A percentile compares a stretch with the other conserved stretches of the same genome.
Evolutionary conservation across 805 yeast genomes (phyloP).

Genomic region (Saccharomyces mikatae): DNA sequence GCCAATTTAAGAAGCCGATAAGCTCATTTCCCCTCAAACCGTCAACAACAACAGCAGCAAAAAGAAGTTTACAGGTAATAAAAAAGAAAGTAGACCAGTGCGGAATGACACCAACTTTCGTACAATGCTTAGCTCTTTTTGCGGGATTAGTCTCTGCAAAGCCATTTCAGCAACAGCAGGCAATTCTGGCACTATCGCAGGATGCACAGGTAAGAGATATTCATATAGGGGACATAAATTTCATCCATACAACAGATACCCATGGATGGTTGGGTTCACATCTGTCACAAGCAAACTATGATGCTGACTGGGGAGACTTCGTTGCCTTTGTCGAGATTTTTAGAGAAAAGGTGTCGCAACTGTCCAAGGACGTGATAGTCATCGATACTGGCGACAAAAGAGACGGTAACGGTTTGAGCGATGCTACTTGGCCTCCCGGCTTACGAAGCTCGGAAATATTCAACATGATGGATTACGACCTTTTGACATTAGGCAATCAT

Average conservation of each 20-base stretch:
- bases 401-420: slow-evolving; percentile 89
- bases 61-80: background rate
- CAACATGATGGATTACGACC: slow-evolving; percentile 58
- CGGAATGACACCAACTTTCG: background rate
- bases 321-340: slow-evolving; percentile 56
- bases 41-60: background rate
- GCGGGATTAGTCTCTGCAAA: background rate
- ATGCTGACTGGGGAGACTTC: slow-evolving; percentile 91
- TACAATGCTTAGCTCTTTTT: background rate
- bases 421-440: slow-evolving; percentile 72
- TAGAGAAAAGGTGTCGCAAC: slow-evolving; percentile 21
- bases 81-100: background rate
- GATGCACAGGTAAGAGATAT: slow-evolving; percentile 36
- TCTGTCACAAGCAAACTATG: slow-evolving; percentile 61
- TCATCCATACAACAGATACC: slow-evolving; percentile 91
- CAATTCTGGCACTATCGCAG: background rate
- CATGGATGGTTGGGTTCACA: slow-evolving; percentile 97
- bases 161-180: background rate
- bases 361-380: slow-evolving; percentile 55
- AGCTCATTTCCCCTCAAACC: background rate
- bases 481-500: slow-evolving; percentile 84
- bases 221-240: slow-evolving; percentile 65
- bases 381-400: slow-evolving; percentile 91
- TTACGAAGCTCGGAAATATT: slow-evolving; percentile 53
- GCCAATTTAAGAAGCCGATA: background rate